Evolutionary conservation across 1,139 yeast species (phyloP).

Genomic region (Starmera stellimalicola): DNA sequence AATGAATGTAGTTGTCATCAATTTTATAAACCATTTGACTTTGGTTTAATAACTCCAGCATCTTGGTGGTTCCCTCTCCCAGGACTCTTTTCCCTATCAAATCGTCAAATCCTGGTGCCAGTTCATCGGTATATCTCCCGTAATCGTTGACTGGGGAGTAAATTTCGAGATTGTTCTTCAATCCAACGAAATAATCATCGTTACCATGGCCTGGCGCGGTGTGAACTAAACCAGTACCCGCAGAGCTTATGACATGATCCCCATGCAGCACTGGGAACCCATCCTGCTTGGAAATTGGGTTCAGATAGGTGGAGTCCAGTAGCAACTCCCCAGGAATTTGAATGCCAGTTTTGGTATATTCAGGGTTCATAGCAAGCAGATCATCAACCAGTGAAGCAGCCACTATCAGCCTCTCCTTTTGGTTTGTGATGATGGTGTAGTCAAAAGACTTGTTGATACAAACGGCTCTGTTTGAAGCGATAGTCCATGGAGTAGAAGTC

Average conservation of each 20-base stretch:
- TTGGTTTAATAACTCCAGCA: conserved; percentile 36
- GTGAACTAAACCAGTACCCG: conserved; percentile 96
- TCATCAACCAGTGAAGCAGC: conserved; percentile 33
- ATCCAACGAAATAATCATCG: conserved; percentile 78
- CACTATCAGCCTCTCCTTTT: conserved; percentile 33
- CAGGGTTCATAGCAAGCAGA: conserved; percentile 21
- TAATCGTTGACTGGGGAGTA: conserved; percentile 70
- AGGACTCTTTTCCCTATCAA: conserved; percentile 55
- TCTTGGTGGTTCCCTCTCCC: conserved; percentile 40
- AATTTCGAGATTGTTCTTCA: conserved; percentile 44
- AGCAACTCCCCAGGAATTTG: conserved; percentile 37
- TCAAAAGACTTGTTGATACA: conserved; percentile 52
- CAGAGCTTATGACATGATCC: conserved; percentile 65
- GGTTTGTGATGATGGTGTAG: conserved; percentile 44
- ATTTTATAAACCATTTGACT: conserved; percentile 38
- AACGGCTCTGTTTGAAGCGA: conserved; percentile 80
- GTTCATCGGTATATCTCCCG: conserved; percentile 51
- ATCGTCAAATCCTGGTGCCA: conserved; percentile 34
- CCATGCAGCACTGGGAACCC: conserved; percentile 64
- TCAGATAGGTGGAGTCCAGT: conserved; percentile 37
- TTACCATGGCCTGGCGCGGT: conserved; percentile 98
- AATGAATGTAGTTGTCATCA: conserved; percentile 53
- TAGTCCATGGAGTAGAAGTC: conserved; percentile 99
- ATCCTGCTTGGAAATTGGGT: conserved; percentile 40
- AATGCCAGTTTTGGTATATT: conserved; percentile 14